These are phyloP conservation scores for Cercophora sp. DNA, from an alignment of 495 filamentous ascomycete genomes.

Conservation along the genomic window DNA sequence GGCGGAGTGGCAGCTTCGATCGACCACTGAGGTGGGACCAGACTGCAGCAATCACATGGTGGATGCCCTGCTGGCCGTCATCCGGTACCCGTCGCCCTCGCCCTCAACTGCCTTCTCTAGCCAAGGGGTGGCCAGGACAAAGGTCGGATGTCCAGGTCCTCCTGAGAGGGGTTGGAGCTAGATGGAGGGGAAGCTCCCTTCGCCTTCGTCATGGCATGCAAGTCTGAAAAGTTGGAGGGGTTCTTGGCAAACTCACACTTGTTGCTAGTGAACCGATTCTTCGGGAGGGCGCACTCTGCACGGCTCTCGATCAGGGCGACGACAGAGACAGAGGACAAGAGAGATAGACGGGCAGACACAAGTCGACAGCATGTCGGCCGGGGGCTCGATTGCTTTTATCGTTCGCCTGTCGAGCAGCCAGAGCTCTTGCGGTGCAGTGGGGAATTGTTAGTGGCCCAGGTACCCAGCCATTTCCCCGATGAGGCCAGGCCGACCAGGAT, in stretches of 20 bases:
- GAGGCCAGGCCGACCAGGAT: conserved; percentile 20
- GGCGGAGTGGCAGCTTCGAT: conserved; percentile 14
- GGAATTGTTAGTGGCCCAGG: conserved; percentile 28
- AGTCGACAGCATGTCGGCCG: neutral
- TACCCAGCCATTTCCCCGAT: conserved; percentile 18
- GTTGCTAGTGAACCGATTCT: too few species aligned
- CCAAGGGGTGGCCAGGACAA: too few species aligned
- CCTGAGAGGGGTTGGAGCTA: too few species aligned
- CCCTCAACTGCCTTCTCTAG: too few species aligned
- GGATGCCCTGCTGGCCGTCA: neutral
- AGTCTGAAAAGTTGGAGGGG: conserved; percentile 3
- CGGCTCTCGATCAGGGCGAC: too few species aligned
- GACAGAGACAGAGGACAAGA: too few species aligned
- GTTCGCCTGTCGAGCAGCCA: conserved; percentile 5
- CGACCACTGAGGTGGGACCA: conserved; percentile 20
- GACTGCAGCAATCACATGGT: conserved; percentile 19
- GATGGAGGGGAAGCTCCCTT: conserved; percentile 19
- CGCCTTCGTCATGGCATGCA: neutral
- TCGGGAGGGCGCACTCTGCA: too few species aligned
- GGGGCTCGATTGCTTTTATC: conserved; percentile 27
- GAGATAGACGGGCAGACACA: too few species aligned
- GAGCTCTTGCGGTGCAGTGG: conserved; percentile 4
- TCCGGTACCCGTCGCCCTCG: too few species aligned
- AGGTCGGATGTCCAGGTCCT: too few species aligned
- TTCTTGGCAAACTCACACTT: conserved; percentile 5